phyloP scores from a whole-genome alignment of 257 asterid species.

The Cynanchum wilfordii region DNA sequence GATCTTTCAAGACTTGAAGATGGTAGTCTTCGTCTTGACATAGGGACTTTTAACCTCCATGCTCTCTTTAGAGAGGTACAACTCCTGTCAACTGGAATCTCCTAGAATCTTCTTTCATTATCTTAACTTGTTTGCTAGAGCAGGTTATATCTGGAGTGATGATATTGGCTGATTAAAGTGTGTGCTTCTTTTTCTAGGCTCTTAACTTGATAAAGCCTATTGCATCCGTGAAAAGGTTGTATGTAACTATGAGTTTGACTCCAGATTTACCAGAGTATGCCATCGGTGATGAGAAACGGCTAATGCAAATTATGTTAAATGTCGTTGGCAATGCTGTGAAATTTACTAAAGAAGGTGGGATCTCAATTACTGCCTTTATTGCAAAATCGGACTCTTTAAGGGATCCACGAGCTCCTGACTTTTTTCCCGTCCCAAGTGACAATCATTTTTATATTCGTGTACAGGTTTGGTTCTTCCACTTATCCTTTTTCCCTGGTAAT shows the following conservation, averaged over 20 bases:
- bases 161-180: slow-evolving; percentile 18
- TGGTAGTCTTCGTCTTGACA: slow-evolving; percentile 89
- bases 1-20: slow-evolving; percentile 99
- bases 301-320: slow-evolving; percentile 80
- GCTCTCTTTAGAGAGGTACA: slow-evolving; percentile 76
- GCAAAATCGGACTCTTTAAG: slow-evolving; percentile 74
- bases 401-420: slow-evolving; percentile 78
- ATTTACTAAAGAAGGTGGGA: slow-evolving; percentile 86
- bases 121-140: neutral
- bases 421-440: slow-evolving; percentile 67
- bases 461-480: slow-evolving; percentile 51
- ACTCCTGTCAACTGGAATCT: neutral
- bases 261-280: slow-evolving; percentile 77
- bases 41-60: slow-evolving; percentile 69
- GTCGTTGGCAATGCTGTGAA: slow-evolving; percentile 94
- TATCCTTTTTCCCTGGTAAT: neutral
- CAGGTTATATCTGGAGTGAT: slow-evolving; percentile 13
- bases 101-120: slow-evolving; percentile 3
- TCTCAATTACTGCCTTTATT: slow-evolving; percentile 64
- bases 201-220: slow-evolving; percentile 77
- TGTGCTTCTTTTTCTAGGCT: slow-evolving; percentile 44
- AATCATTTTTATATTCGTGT: slow-evolving; percentile 78
- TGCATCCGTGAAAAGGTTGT: slow-evolving; percentile 77
- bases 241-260: slow-evolving; percentile 56
- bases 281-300: slow-evolving; percentile 86